Evolutionary conservation across 179 eudicot genomes (phyloP).

Genomic region (Actinidia chinensis): DNA sequence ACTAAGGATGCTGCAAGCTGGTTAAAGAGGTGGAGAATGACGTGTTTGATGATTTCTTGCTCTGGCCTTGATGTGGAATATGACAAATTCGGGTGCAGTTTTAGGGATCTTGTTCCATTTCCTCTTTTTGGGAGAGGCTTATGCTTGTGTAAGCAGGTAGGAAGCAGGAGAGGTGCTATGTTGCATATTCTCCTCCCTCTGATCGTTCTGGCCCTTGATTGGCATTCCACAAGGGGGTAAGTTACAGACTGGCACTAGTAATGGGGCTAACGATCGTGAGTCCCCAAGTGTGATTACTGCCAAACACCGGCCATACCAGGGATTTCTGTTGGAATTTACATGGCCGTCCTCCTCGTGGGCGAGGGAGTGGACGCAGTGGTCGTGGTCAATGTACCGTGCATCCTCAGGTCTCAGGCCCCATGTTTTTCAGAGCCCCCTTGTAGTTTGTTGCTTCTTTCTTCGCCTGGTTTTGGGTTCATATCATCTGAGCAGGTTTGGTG

Average conservation of each 20-base stretch:
- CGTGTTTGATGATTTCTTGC: too few species aligned
- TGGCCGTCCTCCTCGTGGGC: neutral
- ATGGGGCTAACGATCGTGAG: neutral
- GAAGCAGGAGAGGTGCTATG: too few species aligned
- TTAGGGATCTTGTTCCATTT: too few species aligned
- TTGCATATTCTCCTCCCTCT: too few species aligned
- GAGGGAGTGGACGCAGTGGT: too few species aligned
- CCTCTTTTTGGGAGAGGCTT: too few species aligned
- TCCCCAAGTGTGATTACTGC: neutral
- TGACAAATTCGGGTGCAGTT: too few species aligned
- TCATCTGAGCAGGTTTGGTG: neutral
- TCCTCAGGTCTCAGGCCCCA: neutral
- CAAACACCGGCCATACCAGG: neutral
- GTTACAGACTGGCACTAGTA: neutral
- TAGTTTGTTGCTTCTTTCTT: neutral
- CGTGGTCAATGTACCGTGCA: neutral
- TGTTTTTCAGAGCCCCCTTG: neutral
- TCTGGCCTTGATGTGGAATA: too few species aligned
- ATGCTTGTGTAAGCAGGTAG: neutral
- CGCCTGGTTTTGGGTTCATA: neutral
- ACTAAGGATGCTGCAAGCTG: too few species aligned
- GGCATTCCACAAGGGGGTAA: too few species aligned
- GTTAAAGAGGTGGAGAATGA: too few species aligned
- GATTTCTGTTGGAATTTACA: neutral
- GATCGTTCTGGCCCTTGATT: too few species aligned